Percentiles rank a stretch among this genome's conserved stretches.
phyloP scores from a whole-genome alignment of 345 rosid genomes.

The Noccaea bulbosa region DNA sequence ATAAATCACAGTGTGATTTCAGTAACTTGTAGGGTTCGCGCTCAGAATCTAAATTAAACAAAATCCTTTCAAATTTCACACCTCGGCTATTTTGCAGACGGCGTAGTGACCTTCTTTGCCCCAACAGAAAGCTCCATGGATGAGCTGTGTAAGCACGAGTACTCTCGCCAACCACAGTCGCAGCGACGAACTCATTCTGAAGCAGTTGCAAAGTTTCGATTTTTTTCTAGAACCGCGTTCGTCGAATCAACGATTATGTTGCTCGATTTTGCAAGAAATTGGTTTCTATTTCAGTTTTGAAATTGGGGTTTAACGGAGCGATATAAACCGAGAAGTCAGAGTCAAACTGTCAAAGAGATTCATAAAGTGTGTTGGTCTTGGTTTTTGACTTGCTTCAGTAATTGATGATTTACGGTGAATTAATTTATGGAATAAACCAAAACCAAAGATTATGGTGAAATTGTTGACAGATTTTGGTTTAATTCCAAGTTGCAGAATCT shows the following conservation, averaged over 20 bases:
- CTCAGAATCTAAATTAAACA: conserved; percentile 8
- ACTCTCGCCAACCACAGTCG: conserved; percentile 46
- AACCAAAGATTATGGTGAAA: too few relatives aligned
- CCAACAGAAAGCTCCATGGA: conserved; percentile 68
- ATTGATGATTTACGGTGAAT: neutral
- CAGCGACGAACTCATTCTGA: conserved; percentile 39
- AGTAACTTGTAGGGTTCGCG: neutral
- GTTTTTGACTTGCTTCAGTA: neutral
- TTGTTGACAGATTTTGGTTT: neutral
- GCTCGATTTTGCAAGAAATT: neutral
- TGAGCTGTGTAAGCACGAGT: conserved; percentile 59
- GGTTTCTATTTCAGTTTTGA: neutral
- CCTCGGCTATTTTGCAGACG: conserved; percentile 90
- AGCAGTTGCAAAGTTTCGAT: neutral
- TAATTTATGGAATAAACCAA: too few relatives aligned
- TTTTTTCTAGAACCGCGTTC: neutral
- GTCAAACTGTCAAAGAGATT: conserved; percentile 26
- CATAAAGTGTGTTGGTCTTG: conserved; percentile 17
- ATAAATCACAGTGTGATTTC: neutral
- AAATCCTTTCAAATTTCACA: conserved; percentile 39
- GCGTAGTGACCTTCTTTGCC: conserved; percentile 86
- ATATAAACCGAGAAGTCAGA: conserved; percentile 25
- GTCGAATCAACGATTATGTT: neutral
- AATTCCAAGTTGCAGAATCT: neutral
- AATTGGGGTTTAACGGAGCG: neutral